Conservation (phyloP, 495 filamentous ascomycete genomes). For the Xylaria sp. region DNA sequence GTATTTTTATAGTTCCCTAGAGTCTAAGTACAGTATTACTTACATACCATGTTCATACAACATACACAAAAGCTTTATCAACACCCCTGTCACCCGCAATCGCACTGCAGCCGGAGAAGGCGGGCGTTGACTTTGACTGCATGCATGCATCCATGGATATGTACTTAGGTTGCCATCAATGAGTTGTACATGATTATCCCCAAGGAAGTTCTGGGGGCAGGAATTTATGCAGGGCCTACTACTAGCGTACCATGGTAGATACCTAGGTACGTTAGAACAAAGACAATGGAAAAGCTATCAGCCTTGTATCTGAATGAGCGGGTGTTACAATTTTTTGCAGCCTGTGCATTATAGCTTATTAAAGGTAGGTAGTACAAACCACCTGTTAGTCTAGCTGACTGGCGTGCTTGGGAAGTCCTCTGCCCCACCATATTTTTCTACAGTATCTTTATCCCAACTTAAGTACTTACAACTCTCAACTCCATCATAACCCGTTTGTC, state of each 20-base stretch:
- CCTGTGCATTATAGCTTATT: slow-evolving; percentile 1
- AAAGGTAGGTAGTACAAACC: neutral
- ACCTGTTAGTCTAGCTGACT: neutral
- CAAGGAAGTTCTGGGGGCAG: neutral
- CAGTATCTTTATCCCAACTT: slow-evolving; percentile 1
- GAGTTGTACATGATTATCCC: slow-evolving; percentile 16
- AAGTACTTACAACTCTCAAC: slow-evolving; percentile 24
- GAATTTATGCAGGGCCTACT: neutral
- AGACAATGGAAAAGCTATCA: neutral
- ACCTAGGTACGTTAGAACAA: neutral
- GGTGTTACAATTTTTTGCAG: neutral
- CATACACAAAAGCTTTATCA: slow-evolving; percentile 14
- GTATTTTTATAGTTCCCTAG: neutral
- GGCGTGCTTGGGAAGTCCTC: neutral
- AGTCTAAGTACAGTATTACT: neutral
- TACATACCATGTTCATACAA: no score
- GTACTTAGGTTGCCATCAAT: slow-evolving; percentile 7
- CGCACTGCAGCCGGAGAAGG: slow-evolving; percentile 1
- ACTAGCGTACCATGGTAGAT: neutral
- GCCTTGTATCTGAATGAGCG: neutral
- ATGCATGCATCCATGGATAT: neutral
- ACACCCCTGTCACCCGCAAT: slow-evolving; percentile 12
- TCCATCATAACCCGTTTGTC: slow-evolving; percentile 29
- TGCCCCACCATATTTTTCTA: slow-evolving; percentile 41
- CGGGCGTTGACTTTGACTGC: neutral